Evolutionary conservation across 2,329 filamentous ascomycete species (phyloP).

Genomic region (Cladosporium oxysporum): DNA sequence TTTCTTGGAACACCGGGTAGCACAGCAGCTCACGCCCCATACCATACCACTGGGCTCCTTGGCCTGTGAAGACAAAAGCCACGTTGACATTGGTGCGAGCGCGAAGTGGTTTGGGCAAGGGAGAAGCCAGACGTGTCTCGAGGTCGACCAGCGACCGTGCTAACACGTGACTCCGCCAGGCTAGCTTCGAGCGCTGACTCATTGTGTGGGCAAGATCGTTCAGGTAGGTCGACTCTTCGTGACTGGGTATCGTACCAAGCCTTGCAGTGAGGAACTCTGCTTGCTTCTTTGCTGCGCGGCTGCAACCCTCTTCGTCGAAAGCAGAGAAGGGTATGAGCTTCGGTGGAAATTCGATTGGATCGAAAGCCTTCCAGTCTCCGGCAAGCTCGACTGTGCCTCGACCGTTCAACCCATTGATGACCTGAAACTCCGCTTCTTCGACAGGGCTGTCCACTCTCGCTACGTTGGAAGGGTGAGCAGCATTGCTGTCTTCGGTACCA

Average conservation of each 20-base stretch:
- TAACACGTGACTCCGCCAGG: slow-evolving; percentile 12
- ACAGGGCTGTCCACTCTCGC: background rate
- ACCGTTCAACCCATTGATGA: too few species aligned
- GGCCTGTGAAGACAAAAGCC: slow-evolving; percentile 25
- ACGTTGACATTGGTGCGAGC: background rate
- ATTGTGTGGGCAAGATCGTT: slow-evolving; percentile 11
- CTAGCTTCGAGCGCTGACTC: background rate
- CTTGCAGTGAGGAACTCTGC: slow-evolving; percentile 37
- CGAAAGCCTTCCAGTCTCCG: background rate
- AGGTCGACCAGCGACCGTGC: slow-evolving; percentile 22
- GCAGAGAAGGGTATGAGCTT: slow-evolving; percentile 10
- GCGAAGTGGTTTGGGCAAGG: background rate
- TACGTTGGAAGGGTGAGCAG: background rate
- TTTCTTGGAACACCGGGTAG: slow-evolving; percentile 16
- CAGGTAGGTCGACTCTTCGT: background rate
- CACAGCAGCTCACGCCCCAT: slow-evolving; percentile 30
- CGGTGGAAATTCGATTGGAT: background rate
- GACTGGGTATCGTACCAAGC: slow-evolving; percentile 28
- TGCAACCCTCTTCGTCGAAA: slow-evolving; percentile 17
- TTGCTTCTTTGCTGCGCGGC: slow-evolving; percentile 8
- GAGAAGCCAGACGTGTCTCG: background rate
- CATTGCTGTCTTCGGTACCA: background rate
- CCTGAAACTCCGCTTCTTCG: background rate
- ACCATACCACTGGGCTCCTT: slow-evolving; percentile 27
- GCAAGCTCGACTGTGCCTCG: background rate